Evolutionary conservation across 2,329 filamentous ascomycete genomes (phyloP).

Genomic region (Pestalotiopsis sp.): DNA sequence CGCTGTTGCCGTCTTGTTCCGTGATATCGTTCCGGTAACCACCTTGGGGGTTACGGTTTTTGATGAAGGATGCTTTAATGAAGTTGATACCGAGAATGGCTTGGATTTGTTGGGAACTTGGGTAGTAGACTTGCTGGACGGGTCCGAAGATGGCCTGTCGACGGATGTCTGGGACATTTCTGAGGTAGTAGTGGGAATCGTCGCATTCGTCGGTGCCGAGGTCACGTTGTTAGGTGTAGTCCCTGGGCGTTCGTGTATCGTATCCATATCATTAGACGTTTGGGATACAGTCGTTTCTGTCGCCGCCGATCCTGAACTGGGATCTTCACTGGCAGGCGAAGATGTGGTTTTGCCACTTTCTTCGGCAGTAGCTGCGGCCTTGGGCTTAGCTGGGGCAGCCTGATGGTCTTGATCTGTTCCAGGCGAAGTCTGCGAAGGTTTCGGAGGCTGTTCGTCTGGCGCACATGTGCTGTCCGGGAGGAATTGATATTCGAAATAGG

Average conservation of each 20-base stretch:
- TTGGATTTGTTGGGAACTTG: constrained; percentile 22
- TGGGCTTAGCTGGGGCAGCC: constrained; percentile 15
- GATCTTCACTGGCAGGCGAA: constrained; percentile 14
- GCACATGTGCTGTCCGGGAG: constrained; percentile 19
- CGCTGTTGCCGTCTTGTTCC: constrained; percentile 38
- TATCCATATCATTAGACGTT: constrained; percentile 12
- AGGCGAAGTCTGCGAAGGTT: constrained; percentile 11
- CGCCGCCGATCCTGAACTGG: constrained; percentile 15
- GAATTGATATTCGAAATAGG: constrained; percentile 25
- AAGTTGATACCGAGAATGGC: constrained; percentile 23
- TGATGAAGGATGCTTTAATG: constrained; percentile 29
- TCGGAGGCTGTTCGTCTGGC: constrained; percentile 14
- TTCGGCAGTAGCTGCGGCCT: constrained; percentile 16
- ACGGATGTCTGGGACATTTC: background rate
- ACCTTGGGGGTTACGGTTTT: constrained; percentile 18
- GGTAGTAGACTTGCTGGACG: constrained; percentile 13
- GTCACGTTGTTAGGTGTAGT: constrained; percentile 16
- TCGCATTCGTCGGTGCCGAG: background rate
- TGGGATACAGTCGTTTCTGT: constrained; percentile 13
- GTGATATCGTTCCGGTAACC: constrained; percentile 25
- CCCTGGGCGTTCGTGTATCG: constrained; percentile 13
- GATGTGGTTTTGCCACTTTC: constrained; percentile 13
- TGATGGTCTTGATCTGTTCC: constrained; percentile 11
- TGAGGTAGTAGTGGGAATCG: background rate
- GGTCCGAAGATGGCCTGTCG: constrained; percentile 10